phyloP scores from a whole-genome alignment of 495 filamentous ascomycete genomes.

The Trichoderma virens region DNA sequence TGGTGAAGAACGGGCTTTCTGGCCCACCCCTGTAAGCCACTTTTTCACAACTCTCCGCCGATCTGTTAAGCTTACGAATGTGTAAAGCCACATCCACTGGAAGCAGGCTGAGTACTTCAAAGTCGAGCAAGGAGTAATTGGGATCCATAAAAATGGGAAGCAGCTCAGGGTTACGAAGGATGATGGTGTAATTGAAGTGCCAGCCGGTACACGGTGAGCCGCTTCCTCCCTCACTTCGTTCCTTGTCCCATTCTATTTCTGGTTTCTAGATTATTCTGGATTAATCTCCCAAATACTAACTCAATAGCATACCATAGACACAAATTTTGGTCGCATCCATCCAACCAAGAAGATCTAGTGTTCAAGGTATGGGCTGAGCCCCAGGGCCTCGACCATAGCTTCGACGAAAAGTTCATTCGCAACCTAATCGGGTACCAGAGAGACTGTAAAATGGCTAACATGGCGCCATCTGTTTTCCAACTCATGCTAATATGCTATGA shows the following conservation, averaged over 20 bases:
- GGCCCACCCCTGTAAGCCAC: not conserved
- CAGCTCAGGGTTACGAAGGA: conserved; percentile 11
- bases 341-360: conserved; percentile 10
- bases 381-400: conserved; percentile 5
- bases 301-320: not conserved
- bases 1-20: conserved; percentile 9
- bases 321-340: conserved; percentile 14
- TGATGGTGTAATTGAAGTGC: conserved; percentile 10
- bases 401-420: conserved; percentile 14
- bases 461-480: conserved; percentile 11
- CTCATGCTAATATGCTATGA: conserved; percentile 5
- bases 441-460: conserved; percentile 11
- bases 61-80: not conserved
- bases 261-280: too few species aligned
- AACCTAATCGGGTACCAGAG: conserved; percentile 11
- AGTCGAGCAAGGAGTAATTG: conserved; percentile 21
- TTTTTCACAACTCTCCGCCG: not conserved
- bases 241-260: not conserved
- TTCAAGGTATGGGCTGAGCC: conserved; percentile 14
- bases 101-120: conserved; percentile 16
- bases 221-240: not conserved
- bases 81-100: conserved; percentile 16
- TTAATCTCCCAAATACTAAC: not conserved
- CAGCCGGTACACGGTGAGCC: conserved; percentile 13
- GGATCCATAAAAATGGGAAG: conserved; percentile 9